Conservation (phyloP, 345 rosid species). For the Rhodamnia argentea region DNA sequence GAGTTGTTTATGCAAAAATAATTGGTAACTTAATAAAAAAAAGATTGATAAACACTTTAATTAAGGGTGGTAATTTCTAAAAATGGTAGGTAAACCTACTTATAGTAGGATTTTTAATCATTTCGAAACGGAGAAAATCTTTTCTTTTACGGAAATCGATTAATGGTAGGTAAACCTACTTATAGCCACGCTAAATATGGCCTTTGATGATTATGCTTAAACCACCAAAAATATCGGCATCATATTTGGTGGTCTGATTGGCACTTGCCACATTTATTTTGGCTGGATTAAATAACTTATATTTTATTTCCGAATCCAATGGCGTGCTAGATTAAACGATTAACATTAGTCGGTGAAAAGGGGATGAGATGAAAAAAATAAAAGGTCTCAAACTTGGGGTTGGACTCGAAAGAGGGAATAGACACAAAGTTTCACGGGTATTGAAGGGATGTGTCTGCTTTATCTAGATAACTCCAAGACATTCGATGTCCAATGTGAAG, state of each 20-base stretch:
- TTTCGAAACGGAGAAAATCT: no score
- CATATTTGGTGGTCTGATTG: neutral
- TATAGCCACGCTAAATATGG: neutral
- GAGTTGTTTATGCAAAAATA: no score
- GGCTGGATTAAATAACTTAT: neutral
- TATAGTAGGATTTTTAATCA: no score
- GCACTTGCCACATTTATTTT: neutral
- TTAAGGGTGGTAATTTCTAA: no score
- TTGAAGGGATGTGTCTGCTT: neutral
- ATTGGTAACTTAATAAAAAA: no score
- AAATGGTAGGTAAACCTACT: no score
- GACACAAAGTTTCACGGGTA: neutral
- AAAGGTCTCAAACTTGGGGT: neutral
- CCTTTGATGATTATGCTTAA: neutral
- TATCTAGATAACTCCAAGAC: neutral
- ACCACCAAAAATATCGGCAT: neutral
- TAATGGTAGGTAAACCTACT: no score
- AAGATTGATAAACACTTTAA: no score
- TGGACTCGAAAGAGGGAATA: neutral
- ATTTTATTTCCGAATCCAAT: neutral
- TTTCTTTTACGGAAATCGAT: no score
- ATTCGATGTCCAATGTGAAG: neutral
- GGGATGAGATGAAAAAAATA: neutral
- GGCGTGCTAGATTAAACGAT: neutral
- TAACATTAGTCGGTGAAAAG: neutral